Conservation (phyloP, 2,329 filamentous ascomycete species). For the Capronia coronata region DNA sequence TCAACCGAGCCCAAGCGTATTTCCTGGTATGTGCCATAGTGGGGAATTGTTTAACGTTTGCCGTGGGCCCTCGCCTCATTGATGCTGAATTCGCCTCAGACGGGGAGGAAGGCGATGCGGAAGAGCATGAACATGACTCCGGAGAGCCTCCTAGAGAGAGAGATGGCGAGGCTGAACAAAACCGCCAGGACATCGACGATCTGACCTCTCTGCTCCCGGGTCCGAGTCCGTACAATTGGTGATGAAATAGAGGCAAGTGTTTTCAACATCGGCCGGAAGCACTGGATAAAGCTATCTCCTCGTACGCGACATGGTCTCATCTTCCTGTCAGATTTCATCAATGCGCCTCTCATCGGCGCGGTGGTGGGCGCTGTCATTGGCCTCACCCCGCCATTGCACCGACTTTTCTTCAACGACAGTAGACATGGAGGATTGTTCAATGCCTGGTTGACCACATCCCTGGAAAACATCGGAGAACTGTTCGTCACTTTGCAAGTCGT, state of each 20-base stretch:
- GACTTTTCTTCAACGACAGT: slow-evolving; percentile 53
- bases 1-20: slow-evolving; percentile 57
- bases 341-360: slow-evolving; percentile 57
- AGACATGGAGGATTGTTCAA: slow-evolving; percentile 57
- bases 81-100: slow-evolving; percentile 42
- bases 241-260: slow-evolving; percentile 18
- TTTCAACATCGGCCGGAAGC: slow-evolving; percentile 29
- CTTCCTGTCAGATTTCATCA: slow-evolving; percentile 48
- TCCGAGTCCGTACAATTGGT: slow-evolving; percentile 21
- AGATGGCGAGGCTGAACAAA: slow-evolving; percentile 16
- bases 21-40: slow-evolving; percentile 61
- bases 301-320: slow-evolving; percentile 37
- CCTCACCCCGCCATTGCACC: slow-evolving; percentile 53
- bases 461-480: slow-evolving; percentile 56
- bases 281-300: slow-evolving; percentile 34
- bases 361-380: slow-evolving; percentile 54
- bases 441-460: slow-evolving; percentile 57
- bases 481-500: slow-evolving; percentile 62
- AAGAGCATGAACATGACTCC: slow-evolving; percentile 17
- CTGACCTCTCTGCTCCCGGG: slow-evolving; percentile 48
- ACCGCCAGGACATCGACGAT: slow-evolving; percentile 35
- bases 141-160: slow-evolving; percentile 24
- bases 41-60: slow-evolving; percentile 58
- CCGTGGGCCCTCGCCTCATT: slow-evolving; percentile 54
- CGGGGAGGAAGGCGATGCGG: slow-evolving; percentile 20